phyloP scores from a whole-genome alignment of 1,139 yeast species.

The Candida glucosophila region DNA sequence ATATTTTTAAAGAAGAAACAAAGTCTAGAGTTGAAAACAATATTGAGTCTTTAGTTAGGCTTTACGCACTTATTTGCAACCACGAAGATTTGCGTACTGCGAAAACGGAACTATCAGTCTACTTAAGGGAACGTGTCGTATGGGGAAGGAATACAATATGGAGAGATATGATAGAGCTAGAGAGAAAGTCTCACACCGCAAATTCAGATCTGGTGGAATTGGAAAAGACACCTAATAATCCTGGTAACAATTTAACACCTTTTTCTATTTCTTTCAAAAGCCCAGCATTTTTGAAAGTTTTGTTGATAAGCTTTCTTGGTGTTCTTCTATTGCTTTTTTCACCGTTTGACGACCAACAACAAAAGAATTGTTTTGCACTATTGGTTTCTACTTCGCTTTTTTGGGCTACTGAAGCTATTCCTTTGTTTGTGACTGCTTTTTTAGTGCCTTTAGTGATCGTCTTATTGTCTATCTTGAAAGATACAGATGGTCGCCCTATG shows the following conservation, averaged over 20 bases:
- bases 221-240: slow-evolving; percentile 11
- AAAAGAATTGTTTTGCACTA: slow-evolving; percentile 71
- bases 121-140: slow-evolving; percentile 83
- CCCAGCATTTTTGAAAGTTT: slow-evolving; percentile 35
- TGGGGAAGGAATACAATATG: slow-evolving; percentile 97
- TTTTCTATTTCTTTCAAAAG: slow-evolving; percentile 24
- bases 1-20: slow-evolving; percentile 37
- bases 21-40: slow-evolving; percentile 33
- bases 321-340: slow-evolving; percentile 42
- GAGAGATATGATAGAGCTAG: slow-evolving; percentile 89
- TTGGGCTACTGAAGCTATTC: slow-evolving; percentile 94
- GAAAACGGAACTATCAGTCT: slow-evolving; percentile 60
- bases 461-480: slow-evolving; percentile 58
- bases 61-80: slow-evolving; percentile 38
- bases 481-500: slow-evolving; percentile 46
- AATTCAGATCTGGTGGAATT: slow-evolving; percentile 26
- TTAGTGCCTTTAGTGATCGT: slow-evolving; percentile 76
- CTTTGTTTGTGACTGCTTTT: slow-evolving; percentile 77
- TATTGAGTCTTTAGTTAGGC: slow-evolving; percentile 37
- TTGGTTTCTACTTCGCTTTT: slow-evolving; percentile 69
- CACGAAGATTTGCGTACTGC: slow-evolving; percentile 41
- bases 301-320: slow-evolving; percentile 35
- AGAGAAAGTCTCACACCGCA: slow-evolving; percentile 42
- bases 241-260: slow-evolving; percentile 11
- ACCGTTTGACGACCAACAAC: slow-evolving; percentile 62